phyloP scores from a whole-genome alignment of 805 yeast genomes.

The Wickerhamomyces mucosus region DNA sequence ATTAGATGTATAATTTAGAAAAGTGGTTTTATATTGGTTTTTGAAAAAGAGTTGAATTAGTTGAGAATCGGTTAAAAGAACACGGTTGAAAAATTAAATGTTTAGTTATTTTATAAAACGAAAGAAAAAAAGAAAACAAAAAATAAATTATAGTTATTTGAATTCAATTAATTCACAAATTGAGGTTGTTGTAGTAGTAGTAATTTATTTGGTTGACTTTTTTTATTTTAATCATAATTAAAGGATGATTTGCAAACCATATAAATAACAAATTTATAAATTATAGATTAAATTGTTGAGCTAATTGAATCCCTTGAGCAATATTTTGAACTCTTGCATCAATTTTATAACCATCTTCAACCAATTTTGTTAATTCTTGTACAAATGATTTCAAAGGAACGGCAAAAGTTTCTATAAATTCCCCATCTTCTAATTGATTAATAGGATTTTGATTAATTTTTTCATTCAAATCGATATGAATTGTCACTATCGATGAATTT shows the following conservation, averaged over 20 bases:
- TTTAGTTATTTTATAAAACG: no score
- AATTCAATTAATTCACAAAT: no score
- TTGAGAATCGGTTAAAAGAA: background rate
- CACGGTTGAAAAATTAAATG: background rate
- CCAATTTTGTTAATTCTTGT: conserved; percentile 40
- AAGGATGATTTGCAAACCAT: no score
- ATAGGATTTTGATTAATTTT: conserved; percentile 59
- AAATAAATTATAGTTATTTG: no score
- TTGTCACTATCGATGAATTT: conserved; percentile 69
- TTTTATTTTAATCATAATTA: no score
- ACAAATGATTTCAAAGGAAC: conserved; percentile 56
- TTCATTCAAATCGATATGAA: conserved; percentile 61
- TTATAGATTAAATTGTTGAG: conserved; percentile 27
- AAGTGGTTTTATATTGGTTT: no score
- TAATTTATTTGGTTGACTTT: no score
- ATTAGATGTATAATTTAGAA: conserved; percentile 1
- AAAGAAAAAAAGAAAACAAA: no score
- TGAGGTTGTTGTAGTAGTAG: no score
- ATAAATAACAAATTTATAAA: no score
- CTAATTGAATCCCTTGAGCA: conserved; percentile 69
- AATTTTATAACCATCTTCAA: conserved; percentile 57
- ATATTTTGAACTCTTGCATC: conserved; percentile 86
- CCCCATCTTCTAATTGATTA: conserved; percentile 79
- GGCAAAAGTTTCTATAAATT: conserved; percentile 82
- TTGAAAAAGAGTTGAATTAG: no score